These are phyloP conservation scores for Aureobasidium sp. DNA, from an alignment of 2,329 filamentous ascomycete genomes.

Conservation along the genomic window DNA sequence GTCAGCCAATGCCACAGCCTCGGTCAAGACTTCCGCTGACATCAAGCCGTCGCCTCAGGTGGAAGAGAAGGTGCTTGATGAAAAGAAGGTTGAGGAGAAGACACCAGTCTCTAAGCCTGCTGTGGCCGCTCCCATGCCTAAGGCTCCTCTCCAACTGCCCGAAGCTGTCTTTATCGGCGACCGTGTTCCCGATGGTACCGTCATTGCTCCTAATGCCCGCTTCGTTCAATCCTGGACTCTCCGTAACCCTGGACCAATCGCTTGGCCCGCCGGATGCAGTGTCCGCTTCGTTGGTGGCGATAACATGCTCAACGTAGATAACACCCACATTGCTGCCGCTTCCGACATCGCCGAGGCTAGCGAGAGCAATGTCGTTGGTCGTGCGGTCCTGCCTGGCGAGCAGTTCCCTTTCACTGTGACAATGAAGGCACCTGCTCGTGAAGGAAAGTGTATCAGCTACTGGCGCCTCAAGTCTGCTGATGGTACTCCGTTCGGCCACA, in stretches of 20 bases:
- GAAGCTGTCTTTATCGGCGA: constrained; percentile 71
- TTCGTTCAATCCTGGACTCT: constrained; percentile 92
- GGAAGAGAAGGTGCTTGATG: constrained; percentile 4
- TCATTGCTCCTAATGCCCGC: constrained; percentile 60
- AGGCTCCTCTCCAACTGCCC: constrained; percentile 32
- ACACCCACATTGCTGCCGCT: constrained; percentile 69
- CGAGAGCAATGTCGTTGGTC: constrained; percentile 71
- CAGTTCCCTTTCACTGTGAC: constrained; percentile 74
- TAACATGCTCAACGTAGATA: constrained; percentile 89
- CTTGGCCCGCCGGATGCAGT: constrained; percentile 85
- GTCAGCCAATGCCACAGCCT: constrained; percentile 11
- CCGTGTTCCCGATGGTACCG: constrained; percentile 69
- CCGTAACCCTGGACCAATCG: constrained; percentile 68
- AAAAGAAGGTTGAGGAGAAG: not conserved
- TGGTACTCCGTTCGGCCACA: constrained; percentile 80
- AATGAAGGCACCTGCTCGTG: constrained; percentile 70
- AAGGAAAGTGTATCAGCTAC: constrained; percentile 83
- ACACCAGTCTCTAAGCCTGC: not conserved
- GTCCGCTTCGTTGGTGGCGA: constrained; percentile 91
- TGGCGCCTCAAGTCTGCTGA: constrained; percentile 85
- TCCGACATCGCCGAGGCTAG: constrained; percentile 69
- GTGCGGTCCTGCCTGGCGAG: constrained; percentile 64
- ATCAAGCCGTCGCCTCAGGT: constrained; percentile 48
- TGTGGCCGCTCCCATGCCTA: not conserved
- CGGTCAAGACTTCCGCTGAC: constrained; percentile 68